Conservation (phyloP, 805 yeast genomes). For the Sugiyamaella smithiae region DNA sequence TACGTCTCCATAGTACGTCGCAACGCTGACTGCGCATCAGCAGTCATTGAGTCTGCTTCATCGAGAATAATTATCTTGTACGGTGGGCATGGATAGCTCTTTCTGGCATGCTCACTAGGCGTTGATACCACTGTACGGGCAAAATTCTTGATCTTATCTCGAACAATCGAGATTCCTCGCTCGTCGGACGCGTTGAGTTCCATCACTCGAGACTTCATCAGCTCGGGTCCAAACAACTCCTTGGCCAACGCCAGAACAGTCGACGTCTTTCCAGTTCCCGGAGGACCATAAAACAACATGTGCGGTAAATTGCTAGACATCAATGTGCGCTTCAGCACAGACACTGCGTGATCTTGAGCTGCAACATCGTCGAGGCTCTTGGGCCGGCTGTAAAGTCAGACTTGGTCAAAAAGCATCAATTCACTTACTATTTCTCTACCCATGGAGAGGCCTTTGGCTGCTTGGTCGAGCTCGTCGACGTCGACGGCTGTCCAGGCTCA, state of each 20-base stretch:
- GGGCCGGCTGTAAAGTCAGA: constrained; percentile 64
- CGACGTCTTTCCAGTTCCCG: constrained; percentile 92
- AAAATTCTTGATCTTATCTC: constrained; percentile 93
- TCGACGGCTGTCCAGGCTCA: background rate
- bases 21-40: constrained; percentile 94
- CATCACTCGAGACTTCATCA: constrained; percentile 80
- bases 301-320: constrained; percentile 71
- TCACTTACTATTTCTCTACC: constrained; percentile 78
- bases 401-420: background rate
- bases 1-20: constrained; percentile 85
- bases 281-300: constrained; percentile 90
- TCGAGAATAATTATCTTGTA: constrained; percentile 88
- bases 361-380: constrained; percentile 80
- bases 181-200: constrained; percentile 97
- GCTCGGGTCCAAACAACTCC: constrained; percentile 86
- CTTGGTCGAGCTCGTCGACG: background rate
- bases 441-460: constrained; percentile 51
- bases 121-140: constrained; percentile 83
- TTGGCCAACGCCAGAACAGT: constrained; percentile 83
- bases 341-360: constrained; percentile 87
- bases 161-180: constrained; percentile 96
- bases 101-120: constrained; percentile 65
- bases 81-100: constrained; percentile 91
- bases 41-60: constrained; percentile 84
- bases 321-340: constrained; percentile 74